Evolutionary conservation across 2,329 filamentous ascomycete genomes (phyloP).

Genomic region (Venturiaceae sp.): DNA sequence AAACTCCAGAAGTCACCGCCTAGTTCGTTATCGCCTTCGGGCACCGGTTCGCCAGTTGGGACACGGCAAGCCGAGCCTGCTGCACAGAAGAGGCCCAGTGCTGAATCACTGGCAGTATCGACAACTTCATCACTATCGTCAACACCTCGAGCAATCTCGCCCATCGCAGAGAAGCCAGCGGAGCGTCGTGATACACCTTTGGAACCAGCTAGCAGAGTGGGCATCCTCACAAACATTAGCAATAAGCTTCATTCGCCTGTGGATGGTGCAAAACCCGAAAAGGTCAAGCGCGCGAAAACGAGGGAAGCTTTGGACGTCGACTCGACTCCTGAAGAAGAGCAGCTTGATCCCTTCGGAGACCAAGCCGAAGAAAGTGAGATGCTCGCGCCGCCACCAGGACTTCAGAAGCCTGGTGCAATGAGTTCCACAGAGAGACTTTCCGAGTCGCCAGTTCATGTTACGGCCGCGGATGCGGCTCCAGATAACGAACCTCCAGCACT

Average conservation of each 20-base stretch:
- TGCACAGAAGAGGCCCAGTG: constrained; percentile 10
- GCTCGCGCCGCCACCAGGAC: constrained; percentile 1
- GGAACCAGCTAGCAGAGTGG: neutral
- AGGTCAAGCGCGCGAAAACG: constrained; percentile 49
- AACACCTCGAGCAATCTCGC: neutral
- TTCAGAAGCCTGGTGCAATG: constrained; percentile 7
- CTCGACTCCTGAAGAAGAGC: constrained; percentile 37
- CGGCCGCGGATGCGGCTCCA: constrained; percentile 27
- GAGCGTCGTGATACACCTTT: neutral
- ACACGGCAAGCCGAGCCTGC: constrained; percentile 22
- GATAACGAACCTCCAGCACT: constrained; percentile 49
- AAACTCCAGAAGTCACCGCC: constrained; percentile 26
- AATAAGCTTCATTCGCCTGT: constrained; percentile 23
- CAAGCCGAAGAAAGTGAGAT: constrained; percentile 17
- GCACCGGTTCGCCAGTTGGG: constrained; percentile 14
- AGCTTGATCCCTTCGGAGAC: constrained; percentile 30
- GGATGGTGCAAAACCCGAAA: constrained; percentile 43
- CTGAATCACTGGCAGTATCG: constrained; percentile 2
- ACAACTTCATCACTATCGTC: neutral
- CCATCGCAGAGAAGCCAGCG: neutral
- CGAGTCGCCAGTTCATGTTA: constrained; percentile 59
- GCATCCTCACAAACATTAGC: constrained; percentile 11
- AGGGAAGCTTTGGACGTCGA: constrained; percentile 63
- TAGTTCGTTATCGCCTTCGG: constrained; percentile 17
- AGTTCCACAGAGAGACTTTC: constrained; percentile 39